Conservation (phyloP, 73 alveolate species). For the Paramecium octaurelia region DNA sequence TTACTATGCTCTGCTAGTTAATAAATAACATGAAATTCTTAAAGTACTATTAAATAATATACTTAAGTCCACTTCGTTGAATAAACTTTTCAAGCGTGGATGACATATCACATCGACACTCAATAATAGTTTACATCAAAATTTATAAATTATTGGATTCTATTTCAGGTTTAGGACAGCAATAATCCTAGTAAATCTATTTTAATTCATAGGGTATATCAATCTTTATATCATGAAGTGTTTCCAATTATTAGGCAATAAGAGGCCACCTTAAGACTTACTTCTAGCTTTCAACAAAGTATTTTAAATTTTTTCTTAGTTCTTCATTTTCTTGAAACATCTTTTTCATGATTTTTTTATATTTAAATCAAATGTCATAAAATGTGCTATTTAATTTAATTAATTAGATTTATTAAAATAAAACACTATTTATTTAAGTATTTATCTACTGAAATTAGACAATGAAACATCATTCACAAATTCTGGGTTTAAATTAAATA, state of each 20-base stretch:
- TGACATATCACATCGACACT: not conserved
- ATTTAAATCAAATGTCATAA: not conserved
- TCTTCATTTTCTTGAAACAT: slow-evolving; percentile 21
- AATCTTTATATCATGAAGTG: not conserved
- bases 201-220: not conserved
- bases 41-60: not conserved
- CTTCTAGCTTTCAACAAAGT: not conserved
- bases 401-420: not conserved
- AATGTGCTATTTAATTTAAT: not conserved
- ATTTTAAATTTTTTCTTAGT: not conserved
- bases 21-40: not conserved
- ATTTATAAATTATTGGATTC: not conserved
- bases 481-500: not conserved
- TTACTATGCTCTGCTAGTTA: not conserved
- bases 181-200: not conserved
- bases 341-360: slow-evolving; percentile 11
- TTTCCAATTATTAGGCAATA: not conserved
- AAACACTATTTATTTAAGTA: not conserved
- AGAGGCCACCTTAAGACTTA: not conserved
- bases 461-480: not conserved
- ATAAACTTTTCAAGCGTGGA: not conserved
- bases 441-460: not conserved
- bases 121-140: not conserved
- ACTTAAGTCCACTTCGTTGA: not conserved
- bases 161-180: slow-evolving; percentile 16